phyloP scores from a whole-genome alignment of 129 eudicot genomes.

The Escallonia rubra region DNA sequence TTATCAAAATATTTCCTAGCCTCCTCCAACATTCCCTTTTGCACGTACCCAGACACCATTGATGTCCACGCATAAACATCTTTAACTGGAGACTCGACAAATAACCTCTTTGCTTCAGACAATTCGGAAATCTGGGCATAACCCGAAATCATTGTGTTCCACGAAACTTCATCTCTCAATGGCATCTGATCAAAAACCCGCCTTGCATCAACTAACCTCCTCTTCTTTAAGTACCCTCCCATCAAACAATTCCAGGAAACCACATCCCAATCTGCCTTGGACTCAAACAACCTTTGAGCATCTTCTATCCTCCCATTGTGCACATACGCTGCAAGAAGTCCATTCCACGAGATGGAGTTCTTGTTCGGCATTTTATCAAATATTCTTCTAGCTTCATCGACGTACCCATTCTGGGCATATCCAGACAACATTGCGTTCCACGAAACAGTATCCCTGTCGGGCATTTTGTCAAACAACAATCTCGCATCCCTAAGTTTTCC shows the following conservation, averaged over 20 bases:
- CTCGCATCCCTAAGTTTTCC: conserved; percentile 47
- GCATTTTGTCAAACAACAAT: conserved; percentile 55
- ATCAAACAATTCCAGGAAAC: conserved; percentile 77
- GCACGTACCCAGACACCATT: conserved; percentile 61
- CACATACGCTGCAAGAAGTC: conserved; percentile 56
- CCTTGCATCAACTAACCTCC: conserved; percentile 55
- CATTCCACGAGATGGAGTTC: conserved; percentile 75
- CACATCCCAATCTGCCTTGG: conserved; percentile 42
- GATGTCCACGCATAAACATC: conserved; percentile 77
- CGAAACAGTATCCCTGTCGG: conserved; percentile 49
- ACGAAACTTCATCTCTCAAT: conserved; percentile 50
- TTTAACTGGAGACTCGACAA: conserved; percentile 42
- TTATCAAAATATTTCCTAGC: conserved; percentile 51
- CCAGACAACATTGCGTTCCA: conserved; percentile 68
- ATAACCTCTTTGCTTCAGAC: conserved; percentile 48
- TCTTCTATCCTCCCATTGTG: conserved; percentile 67
- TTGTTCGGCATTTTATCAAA: conserved; percentile 56
- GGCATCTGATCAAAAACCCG: conserved; percentile 47
- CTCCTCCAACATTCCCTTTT: conserved; percentile 53
- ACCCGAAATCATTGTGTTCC: conserved; percentile 67
- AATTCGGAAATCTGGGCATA: conserved; percentile 51
- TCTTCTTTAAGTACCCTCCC: conserved; percentile 66
- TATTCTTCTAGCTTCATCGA: conserved; percentile 56
- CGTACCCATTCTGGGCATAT: conserved; percentile 54
- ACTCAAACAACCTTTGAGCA: conserved; percentile 56